A percentile compares a stretch with the other conserved stretches of the same genome.
phyloP scores from a whole-genome alignment of 345 rosid genomes.

The Salix koriyanagi region DNA sequence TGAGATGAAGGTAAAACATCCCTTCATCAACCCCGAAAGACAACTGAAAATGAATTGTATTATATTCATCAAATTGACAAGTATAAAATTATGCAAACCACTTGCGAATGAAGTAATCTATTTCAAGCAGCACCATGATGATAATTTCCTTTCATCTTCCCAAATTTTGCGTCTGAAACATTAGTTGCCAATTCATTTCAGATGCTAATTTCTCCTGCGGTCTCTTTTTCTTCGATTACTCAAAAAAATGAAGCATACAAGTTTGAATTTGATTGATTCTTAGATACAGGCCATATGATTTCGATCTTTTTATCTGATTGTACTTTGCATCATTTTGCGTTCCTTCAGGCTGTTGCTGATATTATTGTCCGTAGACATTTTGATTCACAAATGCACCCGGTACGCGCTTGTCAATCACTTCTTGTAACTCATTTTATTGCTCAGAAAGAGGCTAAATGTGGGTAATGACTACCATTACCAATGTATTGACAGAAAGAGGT shows the following conservation, averaged over 20 bases:
- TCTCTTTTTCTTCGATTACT: neutral
- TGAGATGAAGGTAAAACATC: slow-evolving; percentile 65
- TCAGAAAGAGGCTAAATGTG: neutral
- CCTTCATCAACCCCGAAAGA: neutral
- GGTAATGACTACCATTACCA: neutral
- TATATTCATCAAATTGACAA: neutral
- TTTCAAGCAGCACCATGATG: neutral
- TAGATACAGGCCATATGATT: neutral
- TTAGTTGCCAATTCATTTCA: neutral
- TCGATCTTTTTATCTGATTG: neutral
- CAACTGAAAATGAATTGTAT: neutral
- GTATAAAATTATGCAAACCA: neutral
- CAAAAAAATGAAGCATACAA: neutral
- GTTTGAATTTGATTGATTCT: neutral
- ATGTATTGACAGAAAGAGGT: neutral
- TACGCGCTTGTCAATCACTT: slow-evolving; percentile 27
- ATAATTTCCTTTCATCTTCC: neutral
- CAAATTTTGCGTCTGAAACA: neutral
- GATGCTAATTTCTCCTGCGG: neutral
- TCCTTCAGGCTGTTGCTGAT: slow-evolving; percentile 79
- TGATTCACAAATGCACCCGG: slow-evolving; percentile 54
- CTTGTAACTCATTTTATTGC: neutral
- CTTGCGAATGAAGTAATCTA: neutral
- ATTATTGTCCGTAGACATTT: slow-evolving; percentile 69
- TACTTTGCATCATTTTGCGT: neutral